Conservation (phyloP, 2,329 filamentous ascomycete genomes). For the Aureobasidium sp. region DNA sequence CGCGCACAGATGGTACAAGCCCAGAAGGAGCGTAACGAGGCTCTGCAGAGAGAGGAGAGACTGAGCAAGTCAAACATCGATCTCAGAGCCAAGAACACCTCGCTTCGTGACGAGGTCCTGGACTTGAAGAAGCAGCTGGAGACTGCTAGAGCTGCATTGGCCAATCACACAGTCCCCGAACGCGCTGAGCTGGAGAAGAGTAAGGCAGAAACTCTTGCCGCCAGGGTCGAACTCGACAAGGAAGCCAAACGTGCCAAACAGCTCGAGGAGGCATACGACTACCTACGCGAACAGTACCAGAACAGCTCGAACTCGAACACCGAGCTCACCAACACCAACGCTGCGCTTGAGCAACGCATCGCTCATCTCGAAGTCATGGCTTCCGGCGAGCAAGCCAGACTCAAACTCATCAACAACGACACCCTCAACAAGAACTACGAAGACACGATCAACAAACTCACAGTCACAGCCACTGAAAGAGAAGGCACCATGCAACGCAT, state of each 20-base stretch:
- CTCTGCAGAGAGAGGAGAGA: slow-evolving; percentile 17
- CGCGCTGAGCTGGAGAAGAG: slow-evolving; percentile 26
- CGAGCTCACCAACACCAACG: slow-evolving; percentile 41
- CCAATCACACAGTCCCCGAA: slow-evolving; percentile 25
- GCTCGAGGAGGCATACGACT: slow-evolving; percentile 45
- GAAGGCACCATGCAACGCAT: slow-evolving; percentile 23
- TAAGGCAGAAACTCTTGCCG: slow-evolving; percentile 16
- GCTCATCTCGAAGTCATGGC: slow-evolving; percentile 21
- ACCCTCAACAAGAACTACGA: slow-evolving; percentile 18
- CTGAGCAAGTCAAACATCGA: neutral
- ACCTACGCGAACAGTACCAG: slow-evolving; percentile 52
- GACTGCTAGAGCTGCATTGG: slow-evolving; percentile 22
- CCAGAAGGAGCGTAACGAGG: slow-evolving; percentile 22
- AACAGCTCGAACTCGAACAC: slow-evolving; percentile 44
- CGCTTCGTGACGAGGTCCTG: slow-evolving; percentile 22
- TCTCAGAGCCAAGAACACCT: neutral
- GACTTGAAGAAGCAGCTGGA: slow-evolving; percentile 24
- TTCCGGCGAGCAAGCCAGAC: slow-evolving; percentile 21
- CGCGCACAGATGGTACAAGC: slow-evolving; percentile 22
- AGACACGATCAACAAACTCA: slow-evolving; percentile 24
- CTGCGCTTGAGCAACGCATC: slow-evolving; percentile 35
- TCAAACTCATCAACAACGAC: slow-evolving; percentile 21
- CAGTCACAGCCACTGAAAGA: slow-evolving; percentile 21
- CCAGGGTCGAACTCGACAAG: slow-evolving; percentile 19
- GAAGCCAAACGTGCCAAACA: slow-evolving; percentile 26